Evolutionary conservation across 2,329 filamentous ascomycete genomes (phyloP).

Genomic region (Trichocomaceae sp.): DNA sequence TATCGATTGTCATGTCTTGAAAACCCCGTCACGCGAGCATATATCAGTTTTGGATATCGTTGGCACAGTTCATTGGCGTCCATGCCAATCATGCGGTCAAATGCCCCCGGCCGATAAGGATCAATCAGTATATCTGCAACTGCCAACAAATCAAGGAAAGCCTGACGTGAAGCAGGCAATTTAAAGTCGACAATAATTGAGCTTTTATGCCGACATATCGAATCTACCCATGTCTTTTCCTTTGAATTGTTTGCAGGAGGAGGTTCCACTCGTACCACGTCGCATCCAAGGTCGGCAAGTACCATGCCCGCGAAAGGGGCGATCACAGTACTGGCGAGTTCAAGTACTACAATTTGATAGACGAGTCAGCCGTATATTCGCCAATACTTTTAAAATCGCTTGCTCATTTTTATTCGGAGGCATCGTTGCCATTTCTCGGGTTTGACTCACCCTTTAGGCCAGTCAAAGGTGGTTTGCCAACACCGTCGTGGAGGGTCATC

Average conservation of each 20-base stretch:
- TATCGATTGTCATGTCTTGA: conserved; percentile 6
- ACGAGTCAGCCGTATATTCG: neutral
- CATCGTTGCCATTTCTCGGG: neutral
- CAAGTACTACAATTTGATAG: conserved; percentile 1
- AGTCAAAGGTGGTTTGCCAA: conserved; percentile 8
- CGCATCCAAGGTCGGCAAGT: conserved; percentile 11
- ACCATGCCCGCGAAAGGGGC: conserved; percentile 12
- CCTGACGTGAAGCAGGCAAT: conserved; percentile 1
- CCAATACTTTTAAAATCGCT: neutral
- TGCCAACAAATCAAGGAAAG: conserved; percentile 6
- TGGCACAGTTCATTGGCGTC: conserved; percentile 6
- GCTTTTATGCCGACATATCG: conserved; percentile 10
- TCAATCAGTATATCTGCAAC: conserved; percentile 10
- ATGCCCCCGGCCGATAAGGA: conserved; percentile 3
- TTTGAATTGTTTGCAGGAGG: neutral
- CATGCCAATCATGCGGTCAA: conserved; percentile 9
- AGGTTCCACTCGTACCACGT: conserved; percentile 10
- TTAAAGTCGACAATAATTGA: conserved; percentile 10
- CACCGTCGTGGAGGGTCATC: neutral
- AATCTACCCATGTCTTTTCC: conserved; percentile 7
- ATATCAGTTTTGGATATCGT: conserved; percentile 5
- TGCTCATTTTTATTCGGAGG: neutral
- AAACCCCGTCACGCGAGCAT: conserved; percentile 9
- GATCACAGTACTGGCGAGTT: conserved; percentile 8
- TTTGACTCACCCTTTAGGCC: conserved; percentile 8